Evolutionary conservation across 2,329 filamentous ascomycete genomes (phyloP), one percentile per base, ranked within the genome.

Genomic region (Fusarium poae): DNA sequence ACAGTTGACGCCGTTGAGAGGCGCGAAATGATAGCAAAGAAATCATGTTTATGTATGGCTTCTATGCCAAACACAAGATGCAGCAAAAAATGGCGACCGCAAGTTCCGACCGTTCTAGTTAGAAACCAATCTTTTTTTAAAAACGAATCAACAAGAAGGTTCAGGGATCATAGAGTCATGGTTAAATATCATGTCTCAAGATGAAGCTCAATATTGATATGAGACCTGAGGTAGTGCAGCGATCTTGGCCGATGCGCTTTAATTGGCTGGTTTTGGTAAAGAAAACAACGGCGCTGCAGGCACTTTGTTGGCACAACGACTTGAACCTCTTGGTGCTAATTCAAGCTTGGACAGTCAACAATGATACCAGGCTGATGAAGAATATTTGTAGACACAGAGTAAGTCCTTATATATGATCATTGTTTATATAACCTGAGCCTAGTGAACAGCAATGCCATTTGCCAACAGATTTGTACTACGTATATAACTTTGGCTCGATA

Each of bases 1-100:
- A 59, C 62, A 79, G 58, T 62, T 82, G 80, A 58, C 82, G 80
- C 68, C 79, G 79, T 65, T 80, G 79, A 29, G 56, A 68, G 18
- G 57, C 55, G 37, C 80, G 79, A 34, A 66, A 65, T 2, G 68
- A 62, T 42, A 63, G 20, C 10, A 71, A 48, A 12, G 54, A 52
- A 43, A 67, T 48, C 77, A 80, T 79, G 50, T 58, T 68, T 66
- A 52, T 53, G 34, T 43, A 45, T 50, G 57, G 62, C 39, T 40
- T 51, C 46, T 54, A 49, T 48, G n/a, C 58, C 63, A 44, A 59
- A 58, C 45, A 61, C 53, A 51, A 60, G 44, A 35, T 30, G 20
- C 48, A 49, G 18, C 13, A 43, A 30, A 46, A 12, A n/a, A n/a
- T 20, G 7, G 4, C n/a, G 21, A 12, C 10, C 16, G 11, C 4